Base-by-base conservation (phyloP, 2,329 filamentous ascomycete genomes). In the Apiospora phragmitis region DNA sequence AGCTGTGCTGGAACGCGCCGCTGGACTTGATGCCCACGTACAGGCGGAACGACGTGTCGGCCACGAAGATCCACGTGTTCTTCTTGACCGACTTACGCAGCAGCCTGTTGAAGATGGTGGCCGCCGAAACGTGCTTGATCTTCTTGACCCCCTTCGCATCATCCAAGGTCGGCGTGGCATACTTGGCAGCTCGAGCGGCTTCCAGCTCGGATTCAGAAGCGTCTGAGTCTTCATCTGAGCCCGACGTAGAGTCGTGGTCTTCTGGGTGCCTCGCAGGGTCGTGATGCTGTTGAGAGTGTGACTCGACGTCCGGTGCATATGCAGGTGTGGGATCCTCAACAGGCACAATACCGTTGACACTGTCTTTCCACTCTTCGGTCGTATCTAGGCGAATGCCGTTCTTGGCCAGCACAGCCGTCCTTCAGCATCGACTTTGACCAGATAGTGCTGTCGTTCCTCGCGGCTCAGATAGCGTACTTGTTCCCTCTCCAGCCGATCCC, bases 51-150 rank as follows among this genome's bases (percentile, higher is more conserved):
- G 89, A 92, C 1, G 93, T 95, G 81, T 97, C 94, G 32, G 93
- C 92, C 9, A 95, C 94, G 76, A 97, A 98, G 74, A 97, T 97
- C 95, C 95, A 97, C 5, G 93, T 96, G 77, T 95, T 95, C 73
- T 94, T 94, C 80, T 91, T 93, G 49, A 94, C 92, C 0, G 92
- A 91, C 73, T 93, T 92, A 72, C 93, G 89, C 21, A 96, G 85
- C 7, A 97, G 85, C 73, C 93, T 92, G 80, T 96, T 94, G 79
- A 95, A 88, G 4, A 97, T 86, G 0, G 92, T 91, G 0, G 91
- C 89, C 1, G 92, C 89, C 6, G 89, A 93, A 3, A 94, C 85
- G 76, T 94, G 90, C 66, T 87, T 89, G 18, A 86, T 79, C 73
- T 84, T 86, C 72, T 83, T 82, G 38, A 84, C 71, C 2, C 91